These are phyloP conservation scores for Cornus kousa DNA, from an alignment of 148 eudicot species.

Conservation along the genomic window DNA sequence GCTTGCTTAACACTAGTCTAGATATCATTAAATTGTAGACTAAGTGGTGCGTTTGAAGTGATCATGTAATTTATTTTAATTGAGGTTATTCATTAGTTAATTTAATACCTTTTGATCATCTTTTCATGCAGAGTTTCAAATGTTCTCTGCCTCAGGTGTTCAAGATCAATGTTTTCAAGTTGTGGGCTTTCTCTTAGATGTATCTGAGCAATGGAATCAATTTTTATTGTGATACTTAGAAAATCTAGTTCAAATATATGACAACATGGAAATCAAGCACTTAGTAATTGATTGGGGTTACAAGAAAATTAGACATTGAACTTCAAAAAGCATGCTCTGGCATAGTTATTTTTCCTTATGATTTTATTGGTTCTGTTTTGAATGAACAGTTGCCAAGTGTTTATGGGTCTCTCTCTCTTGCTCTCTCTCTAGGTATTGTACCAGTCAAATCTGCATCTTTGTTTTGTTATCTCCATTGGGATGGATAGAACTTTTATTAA, in stretches of 20 bases:
- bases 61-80: neutral
- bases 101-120: slow-evolving; percentile 1
- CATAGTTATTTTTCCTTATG: neutral
- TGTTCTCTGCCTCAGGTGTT: neutral
- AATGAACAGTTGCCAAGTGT: neutral
- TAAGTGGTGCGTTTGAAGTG: neutral
- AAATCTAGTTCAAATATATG: neutral
- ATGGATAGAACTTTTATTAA: neutral
- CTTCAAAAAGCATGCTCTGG: neutral
- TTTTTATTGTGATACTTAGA: neutral
- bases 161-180: neutral
- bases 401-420: too few species aligned
- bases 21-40: neutral
- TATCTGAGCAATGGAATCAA: neutral
- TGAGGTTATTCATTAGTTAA: neutral
- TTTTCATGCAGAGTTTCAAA: neutral
- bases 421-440: neutral
- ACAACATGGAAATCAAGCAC: neutral
- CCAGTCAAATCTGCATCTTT: neutral
- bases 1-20: neutral
- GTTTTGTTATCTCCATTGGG: neutral
- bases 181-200: neutral
- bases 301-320: neutral
- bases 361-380: neutral
- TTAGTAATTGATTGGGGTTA: neutral